Conservation (phyloP, 148 eudicot genomes). For the Rhododendron williamsianum region DNA sequence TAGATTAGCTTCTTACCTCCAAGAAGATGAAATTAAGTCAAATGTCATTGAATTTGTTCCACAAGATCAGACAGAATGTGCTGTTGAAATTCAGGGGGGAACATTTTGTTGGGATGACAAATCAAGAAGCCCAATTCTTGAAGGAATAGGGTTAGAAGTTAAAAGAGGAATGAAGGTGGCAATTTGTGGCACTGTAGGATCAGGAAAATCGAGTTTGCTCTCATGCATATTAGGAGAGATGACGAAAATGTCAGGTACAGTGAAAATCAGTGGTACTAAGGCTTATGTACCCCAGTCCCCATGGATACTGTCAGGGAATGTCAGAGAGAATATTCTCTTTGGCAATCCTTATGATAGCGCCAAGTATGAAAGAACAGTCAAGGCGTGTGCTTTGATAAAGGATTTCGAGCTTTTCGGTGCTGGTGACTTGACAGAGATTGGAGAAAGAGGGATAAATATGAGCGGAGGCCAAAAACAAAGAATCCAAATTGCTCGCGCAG, state of each 20-base stretch:
- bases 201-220: constrained; percentile 92
- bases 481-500: constrained; percentile 98
- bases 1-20: constrained; percentile 65
- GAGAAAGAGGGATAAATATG: constrained; percentile 97
- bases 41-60: constrained; percentile 54
- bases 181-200: constrained; percentile 93
- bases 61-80: constrained; percentile 37
- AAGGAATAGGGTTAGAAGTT: constrained; percentile 44
- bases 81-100: constrained; percentile 53
- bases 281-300: constrained; percentile 97
- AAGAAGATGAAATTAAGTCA: constrained; percentile 77
- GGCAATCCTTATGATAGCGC: constrained; percentile 61
- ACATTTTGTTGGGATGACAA: constrained; percentile 64
- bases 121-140: constrained; percentile 53
- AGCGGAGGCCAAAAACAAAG: constrained; percentile 99
- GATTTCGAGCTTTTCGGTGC: constrained; percentile 86
- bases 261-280: constrained; percentile 77
- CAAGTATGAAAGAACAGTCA: constrained; percentile 57
- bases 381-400: constrained; percentile 80
- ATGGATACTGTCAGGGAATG: constrained; percentile 90
- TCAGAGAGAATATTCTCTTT: constrained; percentile 84
- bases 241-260: constrained; percentile 53
- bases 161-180: constrained; percentile 92
- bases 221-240: constrained; percentile 87
- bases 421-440: constrained; percentile 90